Evolutionary conservation across 73 alveolate species (phyloP).

Genomic region (Stentor roeselii): DNA sequence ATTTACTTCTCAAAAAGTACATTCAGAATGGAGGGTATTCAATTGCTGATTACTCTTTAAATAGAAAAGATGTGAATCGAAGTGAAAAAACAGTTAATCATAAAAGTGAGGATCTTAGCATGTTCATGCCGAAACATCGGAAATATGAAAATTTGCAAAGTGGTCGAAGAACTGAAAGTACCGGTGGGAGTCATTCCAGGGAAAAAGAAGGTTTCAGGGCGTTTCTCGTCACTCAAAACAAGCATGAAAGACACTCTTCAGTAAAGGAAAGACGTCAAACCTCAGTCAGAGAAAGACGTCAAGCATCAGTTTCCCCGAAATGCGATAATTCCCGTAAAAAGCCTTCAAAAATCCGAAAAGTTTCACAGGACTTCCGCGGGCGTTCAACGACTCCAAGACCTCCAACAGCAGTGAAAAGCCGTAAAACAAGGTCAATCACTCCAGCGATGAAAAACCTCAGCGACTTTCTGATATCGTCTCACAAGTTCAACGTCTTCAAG

Average conservation of each 20-base stretch:
- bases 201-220: not conserved
- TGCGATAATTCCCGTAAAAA: not conserved
- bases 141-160: not conserved
- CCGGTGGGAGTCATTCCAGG: conserved; percentile 7
- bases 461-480: not conserved
- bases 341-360: not conserved
- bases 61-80: not conserved
- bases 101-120: not conserved
- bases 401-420: not conserved
- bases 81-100: not conserved
- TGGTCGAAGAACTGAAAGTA: conserved; percentile 1
- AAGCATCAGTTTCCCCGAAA: not conserved
- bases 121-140: not conserved
- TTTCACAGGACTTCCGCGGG: not conserved
- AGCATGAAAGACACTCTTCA: not conserved
- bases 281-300: not conserved
- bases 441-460: not conserved
- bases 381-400: not conserved
- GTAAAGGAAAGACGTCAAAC: not conserved
- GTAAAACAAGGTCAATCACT: not conserved
- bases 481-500: not conserved
- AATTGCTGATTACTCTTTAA: not conserved
- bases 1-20: conserved; percentile 34
- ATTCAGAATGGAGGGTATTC: conserved; percentile 1
- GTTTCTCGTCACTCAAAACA: not conserved